Base-by-base conservation (phyloP, 805 yeast genomes). In the Clavispora santaluciae region DNA sequence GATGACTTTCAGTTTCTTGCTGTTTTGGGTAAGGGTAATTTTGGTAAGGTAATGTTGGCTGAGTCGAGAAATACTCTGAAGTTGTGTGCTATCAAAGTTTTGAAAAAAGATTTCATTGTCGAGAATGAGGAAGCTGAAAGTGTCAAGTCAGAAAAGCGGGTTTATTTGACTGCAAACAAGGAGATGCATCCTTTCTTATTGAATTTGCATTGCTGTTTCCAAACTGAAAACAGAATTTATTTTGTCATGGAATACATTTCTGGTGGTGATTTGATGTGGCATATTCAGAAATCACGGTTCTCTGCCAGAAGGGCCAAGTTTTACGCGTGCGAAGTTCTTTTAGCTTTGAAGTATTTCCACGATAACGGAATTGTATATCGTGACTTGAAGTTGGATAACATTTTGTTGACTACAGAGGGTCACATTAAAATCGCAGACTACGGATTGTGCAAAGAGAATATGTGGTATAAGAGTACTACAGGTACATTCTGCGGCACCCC, bases 251-350 rank as follows among this genome's bases (percentile, higher is more conserved):
- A 93, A 63, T 93, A 89, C 59, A 83, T 93, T 38, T 82, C 95
- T 16, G 99, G 99, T 44, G 99, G 99, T 62, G 99, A 93, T 68
- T 75, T 93, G 57, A 93, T 93, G 99, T 90, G 96, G 95, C 99
- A 93, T 61, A 95, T 93, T 55, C 99, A 93, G 64, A 87, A 88
- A 56, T 85, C 86, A 44, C 76, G 91, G 55, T 85, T 93, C 57
- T 81, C 96, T 2, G 83, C 90, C 13, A 79, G 85, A 50, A 76
- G 97, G 52, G 99, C 99, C 8, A 95, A 93, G 64, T 93, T 90
- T 59, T 93, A 93, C 62, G 98, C 99, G 2, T 95, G 97, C 29
- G 99, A 93, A 62, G 97, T 93, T 2, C 71, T 91, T 48, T 67
- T 93, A 40, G 98, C 95, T 0, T 72, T 93, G 60, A 86, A 91